A percentile compares a stretch with the other conserved stretches of the same genome.
Conservation (phyloP, 1,139 yeast genomes). For the Diutina sp. region DNA sequence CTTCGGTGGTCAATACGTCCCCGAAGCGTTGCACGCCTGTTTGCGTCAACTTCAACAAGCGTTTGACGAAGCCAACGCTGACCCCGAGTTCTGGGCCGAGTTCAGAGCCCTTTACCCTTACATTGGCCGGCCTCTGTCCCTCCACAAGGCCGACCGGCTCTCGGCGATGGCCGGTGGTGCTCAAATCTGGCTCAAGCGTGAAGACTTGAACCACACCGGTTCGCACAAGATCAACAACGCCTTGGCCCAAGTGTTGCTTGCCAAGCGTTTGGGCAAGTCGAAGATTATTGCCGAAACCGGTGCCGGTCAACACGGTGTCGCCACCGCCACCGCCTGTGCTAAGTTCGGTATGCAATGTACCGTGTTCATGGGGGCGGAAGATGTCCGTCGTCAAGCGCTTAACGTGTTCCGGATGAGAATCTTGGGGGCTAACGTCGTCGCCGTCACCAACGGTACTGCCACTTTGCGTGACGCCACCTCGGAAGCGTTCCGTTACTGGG, state of each 20-base stretch:
- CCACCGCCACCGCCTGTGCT: conserved; percentile 98
- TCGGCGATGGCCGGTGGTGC: conserved; percentile 93
- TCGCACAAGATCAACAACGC: conserved; percentile 97
- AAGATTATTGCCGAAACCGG: conserved; percentile 97
- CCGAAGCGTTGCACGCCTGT: conserved; percentile 91
- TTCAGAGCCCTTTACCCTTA: conserved; percentile 67
- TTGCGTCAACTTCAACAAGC: conserved; percentile 78
- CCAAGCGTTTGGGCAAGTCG: conserved; percentile 82
- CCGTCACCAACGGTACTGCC: conserved; percentile 89
- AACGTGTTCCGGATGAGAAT: conserved; percentile 96
- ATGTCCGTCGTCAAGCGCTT: conserved; percentile 94
- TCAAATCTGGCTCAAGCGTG: conserved; percentile 94
- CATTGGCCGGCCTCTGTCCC: conserved; percentile 92
- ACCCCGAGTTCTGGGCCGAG: conserved; percentile 88
- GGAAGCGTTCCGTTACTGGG: conserved; percentile 96
- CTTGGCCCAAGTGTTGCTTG: conserved; percentile 84
- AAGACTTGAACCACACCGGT: conserved; percentile 96
- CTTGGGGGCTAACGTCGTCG: conserved; percentile 87
- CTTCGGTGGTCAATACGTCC: conserved; percentile 97
- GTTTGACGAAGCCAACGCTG: conserved; percentile 78
- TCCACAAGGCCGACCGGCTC: conserved; percentile 84
- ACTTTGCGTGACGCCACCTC: conserved; percentile 96
- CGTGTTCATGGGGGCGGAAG: conserved; percentile 99
- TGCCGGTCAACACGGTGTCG: conserved; percentile 99
- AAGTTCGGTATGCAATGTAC: conserved; percentile 92